Evolutionary conservation across 2,329 filamentous ascomycete species (phyloP).

Genomic region (Rhytidhysteron rufulum): DNA sequence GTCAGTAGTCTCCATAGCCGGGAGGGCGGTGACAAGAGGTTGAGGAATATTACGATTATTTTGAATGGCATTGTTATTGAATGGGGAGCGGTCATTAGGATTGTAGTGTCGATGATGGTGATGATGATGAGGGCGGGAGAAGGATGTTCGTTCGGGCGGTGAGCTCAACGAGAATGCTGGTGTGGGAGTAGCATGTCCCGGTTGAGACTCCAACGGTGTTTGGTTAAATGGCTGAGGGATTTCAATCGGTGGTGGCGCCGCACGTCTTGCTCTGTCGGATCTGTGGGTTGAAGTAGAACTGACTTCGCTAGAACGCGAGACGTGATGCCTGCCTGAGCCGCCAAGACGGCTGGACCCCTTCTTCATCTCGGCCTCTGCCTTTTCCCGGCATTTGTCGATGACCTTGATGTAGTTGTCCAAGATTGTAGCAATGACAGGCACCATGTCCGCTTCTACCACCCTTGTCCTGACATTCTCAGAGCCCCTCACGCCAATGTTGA

Average conservation of each 20-base stretch:
- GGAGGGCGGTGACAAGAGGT: constrained; percentile 63
- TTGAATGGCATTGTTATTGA: constrained; percentile 23
- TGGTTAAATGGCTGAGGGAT: constrained; percentile 56
- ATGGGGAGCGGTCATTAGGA: constrained; percentile 42
- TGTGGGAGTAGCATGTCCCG: constrained; percentile 60
- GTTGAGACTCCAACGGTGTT: constrained; percentile 48
- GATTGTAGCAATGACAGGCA: constrained; percentile 96
- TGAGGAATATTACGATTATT: constrained; percentile 53
- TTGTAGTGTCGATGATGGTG: constrained; percentile 46
- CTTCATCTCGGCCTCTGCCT: constrained; percentile 75
- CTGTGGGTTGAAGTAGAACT: constrained; percentile 36
- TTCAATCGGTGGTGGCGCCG: constrained; percentile 81
- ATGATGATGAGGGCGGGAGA: constrained; percentile 55
- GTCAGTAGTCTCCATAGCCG: constrained; percentile 66
- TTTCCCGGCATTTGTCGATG: constrained; percentile 84
- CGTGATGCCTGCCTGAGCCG: constrained; percentile 34
- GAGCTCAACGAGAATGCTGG: constrained; percentile 64
- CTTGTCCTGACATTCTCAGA: constrained; percentile 91
- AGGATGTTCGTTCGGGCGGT: constrained; percentile 66
- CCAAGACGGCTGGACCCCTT: constrained; percentile 46
- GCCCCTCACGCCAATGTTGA: constrained; percentile 95
- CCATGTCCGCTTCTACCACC: constrained; percentile 98
- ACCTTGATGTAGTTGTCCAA: constrained; percentile 98
- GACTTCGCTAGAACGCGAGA: constrained; percentile 38
- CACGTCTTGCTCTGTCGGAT: constrained; percentile 57